phyloP scores from a whole-genome alignment of 179 eudicot species.

The Camellia oleifera region DNA sequence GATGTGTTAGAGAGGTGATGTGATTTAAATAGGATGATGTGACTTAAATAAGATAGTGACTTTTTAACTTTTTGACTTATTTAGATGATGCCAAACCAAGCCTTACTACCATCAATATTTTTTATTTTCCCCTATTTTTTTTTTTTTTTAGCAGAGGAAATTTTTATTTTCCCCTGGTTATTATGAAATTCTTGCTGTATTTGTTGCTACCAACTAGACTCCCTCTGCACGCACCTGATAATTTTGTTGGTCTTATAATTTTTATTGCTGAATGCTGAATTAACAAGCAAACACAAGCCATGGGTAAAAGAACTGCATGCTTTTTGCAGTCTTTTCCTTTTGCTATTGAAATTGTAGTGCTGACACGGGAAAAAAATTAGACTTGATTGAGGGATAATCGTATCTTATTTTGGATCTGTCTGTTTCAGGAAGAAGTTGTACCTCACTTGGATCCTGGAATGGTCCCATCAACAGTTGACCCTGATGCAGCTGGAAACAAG shows the following conservation, averaged over 20 bases:
- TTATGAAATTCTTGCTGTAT: neutral
- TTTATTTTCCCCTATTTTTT: neutral
- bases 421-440: conserved; percentile 86
- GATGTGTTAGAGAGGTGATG: too few relatives aligned
- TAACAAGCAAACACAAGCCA: neutral
- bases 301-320: neutral
- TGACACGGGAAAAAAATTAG: neutral
- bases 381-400: neutral
- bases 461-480: conserved; percentile 89
- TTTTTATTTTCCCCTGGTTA: neutral
- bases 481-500: conserved; percentile 71
- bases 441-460: conserved; percentile 96
- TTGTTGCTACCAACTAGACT: neutral
- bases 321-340: neutral
- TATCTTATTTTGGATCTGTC: conserved; percentile 12
- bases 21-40: too few relatives aligned
- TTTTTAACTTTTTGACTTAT: too few relatives aligned
- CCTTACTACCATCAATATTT: neutral
- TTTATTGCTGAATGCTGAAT: neutral
- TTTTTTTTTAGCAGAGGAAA: too few relatives aligned
- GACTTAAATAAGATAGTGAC: too few relatives aligned
- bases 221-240: neutral
- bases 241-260: neutral
- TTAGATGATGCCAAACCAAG: too few relatives aligned
- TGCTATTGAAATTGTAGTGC: neutral